A percentile compares a stretch with the other conserved stretches of the same genome.
Conservation (phyloP, 1,284 basidiomycete genomes). For the Sporisorium iseilematis-ciliati region DNA sequence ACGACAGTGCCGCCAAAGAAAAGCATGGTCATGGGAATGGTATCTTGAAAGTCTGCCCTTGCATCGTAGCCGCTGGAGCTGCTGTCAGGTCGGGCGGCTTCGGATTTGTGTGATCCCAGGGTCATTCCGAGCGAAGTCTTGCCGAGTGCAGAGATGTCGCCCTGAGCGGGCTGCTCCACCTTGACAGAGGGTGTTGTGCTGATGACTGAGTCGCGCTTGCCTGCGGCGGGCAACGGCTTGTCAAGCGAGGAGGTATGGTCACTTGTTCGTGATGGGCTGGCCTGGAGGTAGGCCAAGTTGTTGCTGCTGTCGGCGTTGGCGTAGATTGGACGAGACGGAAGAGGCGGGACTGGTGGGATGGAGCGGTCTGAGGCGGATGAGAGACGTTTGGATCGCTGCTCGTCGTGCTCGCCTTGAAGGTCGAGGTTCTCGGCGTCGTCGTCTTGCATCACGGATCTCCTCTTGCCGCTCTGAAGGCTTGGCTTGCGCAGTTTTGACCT, state of each 20-base stretch:
- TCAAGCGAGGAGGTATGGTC: neutral
- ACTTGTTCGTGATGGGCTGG: conserved; percentile 9
- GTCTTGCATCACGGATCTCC: conserved; percentile 1
- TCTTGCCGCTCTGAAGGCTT: conserved; percentile 21
- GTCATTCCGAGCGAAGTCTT: conserved; percentile 30
- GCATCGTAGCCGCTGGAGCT: conserved; percentile 2
- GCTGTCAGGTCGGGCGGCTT: neutral
- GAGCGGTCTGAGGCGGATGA: conserved; percentile 30
- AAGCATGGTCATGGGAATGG: conserved; percentile 49
- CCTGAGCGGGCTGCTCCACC: conserved; percentile 8
- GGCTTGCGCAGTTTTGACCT: conserved; percentile 33
- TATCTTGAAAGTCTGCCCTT: conserved; percentile 38
- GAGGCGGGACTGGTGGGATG: conserved; percentile 43
- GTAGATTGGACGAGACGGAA: conserved; percentile 14
- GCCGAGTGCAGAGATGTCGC: conserved; percentile 18
- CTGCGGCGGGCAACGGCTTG: neutral
- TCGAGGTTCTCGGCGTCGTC: conserved; percentile 11
- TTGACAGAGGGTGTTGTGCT: conserved; percentile 22
- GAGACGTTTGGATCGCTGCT: conserved; percentile 31
- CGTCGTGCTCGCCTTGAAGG: conserved; percentile 3
- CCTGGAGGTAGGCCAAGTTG: conserved; percentile 13
- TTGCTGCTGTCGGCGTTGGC: neutral
- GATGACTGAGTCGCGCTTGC: conserved; percentile 10
- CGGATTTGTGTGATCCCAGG: conserved; percentile 17
- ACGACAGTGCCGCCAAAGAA: conserved; percentile 54